Conservation (phyloP, 208 protist species). For the Porcisia hertigi region DNA sequence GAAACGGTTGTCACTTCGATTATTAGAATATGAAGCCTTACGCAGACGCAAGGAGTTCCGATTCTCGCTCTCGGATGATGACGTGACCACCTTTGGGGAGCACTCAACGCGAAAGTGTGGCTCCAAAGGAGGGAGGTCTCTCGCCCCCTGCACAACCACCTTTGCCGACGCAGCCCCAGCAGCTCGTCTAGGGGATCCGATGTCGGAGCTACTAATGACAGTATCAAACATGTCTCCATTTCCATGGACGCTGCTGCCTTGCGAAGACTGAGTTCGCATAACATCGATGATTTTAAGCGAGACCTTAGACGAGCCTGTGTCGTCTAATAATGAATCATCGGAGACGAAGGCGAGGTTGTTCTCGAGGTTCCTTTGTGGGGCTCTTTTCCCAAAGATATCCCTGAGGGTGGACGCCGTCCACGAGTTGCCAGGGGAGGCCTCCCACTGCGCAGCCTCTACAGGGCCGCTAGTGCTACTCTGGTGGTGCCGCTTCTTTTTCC, state of each 20-base stretch:
- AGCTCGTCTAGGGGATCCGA: neutral
- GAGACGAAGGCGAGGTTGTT: neutral
- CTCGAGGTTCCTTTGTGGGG: neutral
- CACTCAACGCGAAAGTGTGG: neutral
- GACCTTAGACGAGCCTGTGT: conserved; percentile 9
- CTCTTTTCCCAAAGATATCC: too few species aligned
- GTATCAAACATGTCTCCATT: neutral
- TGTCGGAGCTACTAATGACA: neutral
- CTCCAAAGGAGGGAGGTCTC: neutral
- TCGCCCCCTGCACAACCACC: neutral
- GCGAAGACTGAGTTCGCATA: conserved; percentile 1
- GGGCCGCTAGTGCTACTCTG: neutral
- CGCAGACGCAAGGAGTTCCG: neutral
- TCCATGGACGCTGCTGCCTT: neutral
- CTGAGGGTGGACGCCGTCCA: neutral
- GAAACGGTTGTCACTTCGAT: neutral
- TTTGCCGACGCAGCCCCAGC: neutral
- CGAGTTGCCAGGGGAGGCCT: neutral
- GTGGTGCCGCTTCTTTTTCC: neutral
- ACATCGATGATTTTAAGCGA: conserved; percentile 4
- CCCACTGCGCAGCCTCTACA: neutral
- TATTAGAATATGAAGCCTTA: neutral
- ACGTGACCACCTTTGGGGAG: neutral
- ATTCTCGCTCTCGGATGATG: neutral
- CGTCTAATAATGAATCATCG: neutral